Evolutionary conservation across 2,329 filamentous ascomycete species (phyloP).

Genomic region (Exserohilum rostratum): DNA sequence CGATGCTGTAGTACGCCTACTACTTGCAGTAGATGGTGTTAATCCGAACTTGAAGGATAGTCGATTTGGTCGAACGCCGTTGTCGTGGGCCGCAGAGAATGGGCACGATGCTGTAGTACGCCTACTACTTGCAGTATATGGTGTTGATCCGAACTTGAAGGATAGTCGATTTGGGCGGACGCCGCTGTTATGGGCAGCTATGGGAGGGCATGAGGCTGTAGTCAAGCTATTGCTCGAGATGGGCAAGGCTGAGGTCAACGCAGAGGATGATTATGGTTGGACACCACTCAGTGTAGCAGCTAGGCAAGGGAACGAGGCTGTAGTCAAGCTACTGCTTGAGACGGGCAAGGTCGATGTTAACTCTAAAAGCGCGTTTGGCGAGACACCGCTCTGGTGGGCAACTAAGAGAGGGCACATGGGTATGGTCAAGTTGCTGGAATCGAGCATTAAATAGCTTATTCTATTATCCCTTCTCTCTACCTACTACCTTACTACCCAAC

Average conservation of each 20-base stretch:
- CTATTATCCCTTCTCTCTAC: not conserved
- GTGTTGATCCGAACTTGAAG: conserved; percentile 6
- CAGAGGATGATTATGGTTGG: not conserved
- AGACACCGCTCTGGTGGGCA: not conserved
- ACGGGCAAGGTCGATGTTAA: not conserved
- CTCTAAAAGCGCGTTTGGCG: not conserved
- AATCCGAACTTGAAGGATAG: conserved; percentile 8
- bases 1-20: conserved; percentile 5
- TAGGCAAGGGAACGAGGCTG: not conserved
- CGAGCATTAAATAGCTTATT: not conserved
- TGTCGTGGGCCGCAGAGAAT: conserved; percentile 12
- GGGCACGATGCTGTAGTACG: conserved; percentile 7
- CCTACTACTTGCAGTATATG: conserved; percentile 8
- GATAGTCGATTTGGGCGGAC: not conserved
- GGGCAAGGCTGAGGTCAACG: not conserved
- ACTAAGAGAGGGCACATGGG: not conserved
- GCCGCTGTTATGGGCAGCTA: not conserved
- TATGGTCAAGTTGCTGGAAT: not conserved
- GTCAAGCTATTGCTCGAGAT: not conserved
- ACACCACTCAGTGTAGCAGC: not conserved
- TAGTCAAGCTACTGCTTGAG: not conserved
- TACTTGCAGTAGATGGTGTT: conserved; percentile 7
- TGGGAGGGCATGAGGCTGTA: not conserved
- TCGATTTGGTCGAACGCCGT: not conserved
- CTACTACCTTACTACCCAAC: not conserved